A percentile compares a stretch with the other conserved stretches of the same genome.
phyloP scores from a whole-genome alignment of 805 yeast genomes.

The Kodamaea restingae region DNA sequence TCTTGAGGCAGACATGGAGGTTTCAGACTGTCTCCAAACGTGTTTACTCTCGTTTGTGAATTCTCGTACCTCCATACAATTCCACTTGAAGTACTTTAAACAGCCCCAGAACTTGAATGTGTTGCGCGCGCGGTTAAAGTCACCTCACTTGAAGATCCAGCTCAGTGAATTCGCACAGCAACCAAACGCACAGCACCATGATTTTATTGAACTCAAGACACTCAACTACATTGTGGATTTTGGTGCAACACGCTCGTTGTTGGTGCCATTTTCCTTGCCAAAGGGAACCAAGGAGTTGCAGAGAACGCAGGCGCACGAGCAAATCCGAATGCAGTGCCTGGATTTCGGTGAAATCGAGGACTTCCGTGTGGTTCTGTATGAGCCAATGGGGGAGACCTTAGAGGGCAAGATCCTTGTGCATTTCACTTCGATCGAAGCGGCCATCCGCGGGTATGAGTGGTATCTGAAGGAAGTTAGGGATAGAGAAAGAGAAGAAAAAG shows the following conservation, averaged over 20 bases:
- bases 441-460: slow-evolving; percentile 43
- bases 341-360: slow-evolving; percentile 42
- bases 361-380: slow-evolving; percentile 13
- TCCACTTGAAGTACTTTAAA: slow-evolving; percentile 30
- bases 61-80: slow-evolving; percentile 29
- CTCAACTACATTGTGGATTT: slow-evolving; percentile 38
- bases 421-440: slow-evolving; percentile 44
- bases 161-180: slow-evolving; percentile 21
- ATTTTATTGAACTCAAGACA: slow-evolving; percentile 37
- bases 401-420: slow-evolving; percentile 23
- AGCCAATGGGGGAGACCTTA: slow-evolving; percentile 1
- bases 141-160: slow-evolving; percentile 26
- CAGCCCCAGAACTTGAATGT: slow-evolving; percentile 20
- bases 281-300: slow-evolving; percentile 1
- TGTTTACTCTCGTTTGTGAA: slow-evolving; percentile 38
- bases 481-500: background rate
- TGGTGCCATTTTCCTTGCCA: slow-evolving; percentile 13
- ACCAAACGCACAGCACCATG: slow-evolving; percentile 11
- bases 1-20: slow-evolving; percentile 8
- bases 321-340: slow-evolving; percentile 27
- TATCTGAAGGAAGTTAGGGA: slow-evolving; percentile 3
- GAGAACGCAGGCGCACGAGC: slow-evolving; percentile 1
- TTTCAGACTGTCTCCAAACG: slow-evolving; percentile 18
- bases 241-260: slow-evolving; percentile 35
- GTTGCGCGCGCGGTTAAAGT: slow-evolving; percentile 23